Base-by-base conservation (phyloP, 1,139 yeast genomes). In the Spencermartinsiella ligniputridi region DNA sequence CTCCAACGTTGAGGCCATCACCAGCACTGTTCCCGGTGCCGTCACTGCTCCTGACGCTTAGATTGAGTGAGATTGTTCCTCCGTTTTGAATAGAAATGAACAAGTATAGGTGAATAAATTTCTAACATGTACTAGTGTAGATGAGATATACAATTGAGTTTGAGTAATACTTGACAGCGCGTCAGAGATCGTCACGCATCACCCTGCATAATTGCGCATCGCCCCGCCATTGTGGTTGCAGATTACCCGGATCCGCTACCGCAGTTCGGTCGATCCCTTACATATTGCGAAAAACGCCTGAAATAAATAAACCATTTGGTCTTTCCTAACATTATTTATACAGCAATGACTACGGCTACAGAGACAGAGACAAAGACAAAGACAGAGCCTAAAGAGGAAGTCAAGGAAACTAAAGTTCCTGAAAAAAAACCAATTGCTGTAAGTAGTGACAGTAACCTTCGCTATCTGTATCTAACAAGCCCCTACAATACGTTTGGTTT, bases 1-100 rank as follows among this genome's bases (percentile, higher is more conserved):
- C 13, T 46, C 55, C 19, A 45, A 48, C 37, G 43, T 55, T 35
- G 45, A 44, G 25, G 48, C 44, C 15, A 49, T 52, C 44, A 43
- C 39, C 11, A 34, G 22, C 21, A 34, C 35, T 13, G 41, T 49
- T 36, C 56, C 53, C 4, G 46, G 48, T 20, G 51, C 52, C n/a
- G 34, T 15, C 11, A 29, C 45, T 35, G 29, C 21, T 16, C 22
- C 35, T 30, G 37, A 39, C 19, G 30, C 24, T 22, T 27, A 27
- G n/a, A 27, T n/a, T n/a, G n/a, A n/a, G n/a, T n/a, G n/a, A n/a
- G n/a, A n/a, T n/a, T n/a, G n/a, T n/a, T n/a, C n/a, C n/a, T n/a
- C n/a, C n/a, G n/a, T n/a, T n/a, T n/a, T n/a, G n/a, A n/a, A n/a
- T n/a, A n/a, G n/a, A n/a, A n/a, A n/a, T n/a, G n/a, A n/a, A n/a